A percentile compares a stretch with the other conserved stretches of the same genome.
phyloP scores from a whole-genome alignment of 306 rosid species.

The Dalbergia oliveri region DNA sequence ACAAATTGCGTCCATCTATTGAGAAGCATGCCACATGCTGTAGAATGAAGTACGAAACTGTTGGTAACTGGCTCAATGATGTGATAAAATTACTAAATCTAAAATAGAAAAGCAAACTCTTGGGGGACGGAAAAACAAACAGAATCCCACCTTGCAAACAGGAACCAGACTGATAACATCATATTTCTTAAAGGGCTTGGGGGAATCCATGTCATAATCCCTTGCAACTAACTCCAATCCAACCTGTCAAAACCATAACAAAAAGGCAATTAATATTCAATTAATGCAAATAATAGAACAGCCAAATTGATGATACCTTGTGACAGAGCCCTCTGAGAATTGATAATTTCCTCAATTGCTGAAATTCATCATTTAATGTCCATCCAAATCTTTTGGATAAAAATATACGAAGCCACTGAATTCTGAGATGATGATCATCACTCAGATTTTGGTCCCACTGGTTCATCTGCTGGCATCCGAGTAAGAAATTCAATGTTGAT shows the following conservation, averaged over 20 bases:
- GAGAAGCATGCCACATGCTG: constrained; percentile 91
- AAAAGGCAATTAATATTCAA: constrained; percentile 3
- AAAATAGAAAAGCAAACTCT: constrained; percentile 3
- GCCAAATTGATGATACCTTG: constrained; percentile 59
- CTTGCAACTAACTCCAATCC: constrained; percentile 88
- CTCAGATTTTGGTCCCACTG: constrained; percentile 51
- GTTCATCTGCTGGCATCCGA: constrained; percentile 63
- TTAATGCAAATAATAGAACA: constrained; percentile 8
- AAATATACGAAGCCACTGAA: constrained; percentile 70
- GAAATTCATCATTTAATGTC: constrained; percentile 80
- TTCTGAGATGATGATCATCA: constrained; percentile 65
- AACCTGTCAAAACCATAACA: constrained; percentile 59
- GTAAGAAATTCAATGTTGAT: constrained; percentile 73
- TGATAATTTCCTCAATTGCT: constrained; percentile 77
- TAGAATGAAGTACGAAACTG: constrained; percentile 30
- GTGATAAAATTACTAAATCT: constrained; percentile 17
- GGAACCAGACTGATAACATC: constrained; percentile 90
- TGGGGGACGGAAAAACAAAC: background rate
- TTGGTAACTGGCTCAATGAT: constrained; percentile 24
- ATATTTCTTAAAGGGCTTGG: constrained; percentile 72
- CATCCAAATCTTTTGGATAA: constrained; percentile 77
- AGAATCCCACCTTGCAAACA: constrained; percentile 79
- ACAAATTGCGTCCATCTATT: constrained; percentile 87
- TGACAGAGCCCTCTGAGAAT: constrained; percentile 91
- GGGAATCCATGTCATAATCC: constrained; percentile 85